Evolutionary conservation across 208 protist genomes (phyloP).

Genomic region (Lotmaria passim): DNA sequence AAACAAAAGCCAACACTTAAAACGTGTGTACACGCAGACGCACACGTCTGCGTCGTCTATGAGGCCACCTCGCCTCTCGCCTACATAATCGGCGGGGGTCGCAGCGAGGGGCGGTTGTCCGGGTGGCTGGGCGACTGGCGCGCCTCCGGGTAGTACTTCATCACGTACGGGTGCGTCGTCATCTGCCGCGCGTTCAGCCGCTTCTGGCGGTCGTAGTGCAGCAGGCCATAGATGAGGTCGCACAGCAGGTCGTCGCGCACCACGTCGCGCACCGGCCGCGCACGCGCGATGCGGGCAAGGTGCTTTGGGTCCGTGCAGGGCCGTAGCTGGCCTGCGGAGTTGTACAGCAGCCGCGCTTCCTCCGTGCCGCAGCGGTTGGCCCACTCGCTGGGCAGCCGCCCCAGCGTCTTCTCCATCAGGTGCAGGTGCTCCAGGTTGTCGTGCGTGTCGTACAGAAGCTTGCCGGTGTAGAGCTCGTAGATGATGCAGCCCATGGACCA

Average conservation of each 20-base stretch:
- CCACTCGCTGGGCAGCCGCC: slow-evolving; percentile 63
- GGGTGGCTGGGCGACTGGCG: slow-evolving; percentile 65
- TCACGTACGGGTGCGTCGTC: slow-evolving; percentile 76
- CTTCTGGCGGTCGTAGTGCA: slow-evolving; percentile 80
- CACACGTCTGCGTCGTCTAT: no score
- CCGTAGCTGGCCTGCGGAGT: slow-evolving; percentile 46
- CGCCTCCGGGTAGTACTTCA: slow-evolving; percentile 84
- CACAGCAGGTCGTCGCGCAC: slow-evolving; percentile 57
- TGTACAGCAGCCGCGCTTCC: slow-evolving; percentile 60
- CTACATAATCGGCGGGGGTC: slow-evolving; percentile 31
- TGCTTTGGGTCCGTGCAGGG: slow-evolving; percentile 71
- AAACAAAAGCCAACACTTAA: no score
- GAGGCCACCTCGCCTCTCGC: no score
- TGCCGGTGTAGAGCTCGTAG: slow-evolving; percentile 73
- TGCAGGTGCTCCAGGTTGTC: slow-evolving; percentile 80
- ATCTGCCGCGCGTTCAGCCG: slow-evolving; percentile 73
- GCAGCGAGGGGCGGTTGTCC: slow-evolving; percentile 56
- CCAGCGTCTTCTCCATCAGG: slow-evolving; percentile 80
- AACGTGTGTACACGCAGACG: no score
- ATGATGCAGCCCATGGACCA: slow-evolving; percentile 88
- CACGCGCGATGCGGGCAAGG: slow-evolving; percentile 62
- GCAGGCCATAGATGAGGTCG: slow-evolving; percentile 69
- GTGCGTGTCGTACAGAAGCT: slow-evolving; percentile 75
- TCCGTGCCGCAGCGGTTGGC: slow-evolving; percentile 51
- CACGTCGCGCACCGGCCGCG: slow-evolving; percentile 57